A percentile compares a stretch with the other conserved stretches of the same genome.
Evolutionary conservation across 2,329 filamentous ascomycete species (phyloP).

Genomic region (Dryadomyces quercivorus): DNA sequence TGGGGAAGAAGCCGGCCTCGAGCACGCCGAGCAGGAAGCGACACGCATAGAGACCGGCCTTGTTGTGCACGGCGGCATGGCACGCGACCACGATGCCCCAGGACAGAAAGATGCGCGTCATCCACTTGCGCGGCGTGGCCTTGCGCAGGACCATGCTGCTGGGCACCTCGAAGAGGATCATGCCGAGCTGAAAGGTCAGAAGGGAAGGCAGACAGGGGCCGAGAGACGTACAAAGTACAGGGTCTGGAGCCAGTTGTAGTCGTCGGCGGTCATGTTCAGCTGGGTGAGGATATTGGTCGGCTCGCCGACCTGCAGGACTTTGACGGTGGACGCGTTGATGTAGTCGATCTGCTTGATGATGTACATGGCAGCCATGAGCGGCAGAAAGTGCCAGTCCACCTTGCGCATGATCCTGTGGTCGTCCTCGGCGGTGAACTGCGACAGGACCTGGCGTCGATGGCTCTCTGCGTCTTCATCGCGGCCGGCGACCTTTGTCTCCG

Average conservation of each 20-base stretch:
- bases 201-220: background rate
- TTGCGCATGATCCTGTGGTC: constrained; percentile 7
- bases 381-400: constrained; percentile 5
- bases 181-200: constrained; percentile 3
- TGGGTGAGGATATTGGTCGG: constrained; percentile 7
- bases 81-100: constrained; percentile 29
- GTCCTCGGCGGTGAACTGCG: constrained; percentile 3
- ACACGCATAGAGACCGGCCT: constrained; percentile 31
- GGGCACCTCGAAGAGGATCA: constrained; percentile 30
- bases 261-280: constrained; percentile 5
- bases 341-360: constrained; percentile 7
- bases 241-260: constrained; percentile 10
- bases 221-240: constrained; percentile 4
- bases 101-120: constrained; percentile 24
- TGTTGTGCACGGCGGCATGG: constrained; percentile 30
- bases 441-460: too few species aligned
- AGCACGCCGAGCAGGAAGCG: constrained; percentile 24
- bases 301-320: constrained; percentile 4
- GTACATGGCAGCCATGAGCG: constrained; percentile 5
- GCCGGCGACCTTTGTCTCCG: too few species aligned
- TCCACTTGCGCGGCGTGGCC: constrained; percentile 35
- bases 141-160: constrained; percentile 42
- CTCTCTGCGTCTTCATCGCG: too few species aligned
- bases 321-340: constrained; percentile 3
- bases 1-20: constrained; percentile 9